Evolutionary conservation across 2,329 filamentous ascomycete species (phyloP), one percentile per base, ranked within the genome.

Genomic region (Onygenales sp.): DNA sequence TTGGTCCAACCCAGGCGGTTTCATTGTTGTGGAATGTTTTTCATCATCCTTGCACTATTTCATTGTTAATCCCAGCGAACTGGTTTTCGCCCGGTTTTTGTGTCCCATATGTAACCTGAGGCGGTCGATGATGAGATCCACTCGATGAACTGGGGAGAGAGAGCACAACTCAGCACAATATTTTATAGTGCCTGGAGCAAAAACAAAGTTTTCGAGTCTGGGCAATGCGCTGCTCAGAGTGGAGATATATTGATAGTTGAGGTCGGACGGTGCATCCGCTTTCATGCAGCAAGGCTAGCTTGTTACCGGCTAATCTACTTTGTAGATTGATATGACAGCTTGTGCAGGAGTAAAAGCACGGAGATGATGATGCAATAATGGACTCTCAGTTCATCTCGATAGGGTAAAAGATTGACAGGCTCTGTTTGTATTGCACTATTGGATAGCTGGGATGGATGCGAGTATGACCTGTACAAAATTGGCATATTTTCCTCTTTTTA

Each of bases 1-100:
- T 34, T 45, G 44, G 51, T 51, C 51, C 52, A 49, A 33, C 37
- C 52, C 36, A 27, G 49, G 54, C 39, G 49, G 42, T 52, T 13
- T 49, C 52, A 53, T 51, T 37, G 51, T 43, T 45, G 17, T 34
- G 36, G 46, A 31, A 48, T 31, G 14, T 13, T 48, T 48, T 21
- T 43, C 14, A 21, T 36, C 31, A 13, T 46, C 44, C 21, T 27
- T 27, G 21, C 4, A 27, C 21, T 27, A 27, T 27, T 27, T 27
- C 21, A 27, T 27, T 27, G 21, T 27, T 27, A 27, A 27, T 27
- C 21, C 21, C 21, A 27, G 21, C 21, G 21, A 27, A 27, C 21
- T 27, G 21, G 21, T 27, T 27, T 27, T 27, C 21, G 21, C 21
- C 21, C 21, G 21, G 21, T 27, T 27, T 27, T 27, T 27, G 21